These are phyloP conservation scores for Aegilops speltoides DNA, from an alignment of 176 grass and related monocot species.

Conservation along the genomic window DNA sequence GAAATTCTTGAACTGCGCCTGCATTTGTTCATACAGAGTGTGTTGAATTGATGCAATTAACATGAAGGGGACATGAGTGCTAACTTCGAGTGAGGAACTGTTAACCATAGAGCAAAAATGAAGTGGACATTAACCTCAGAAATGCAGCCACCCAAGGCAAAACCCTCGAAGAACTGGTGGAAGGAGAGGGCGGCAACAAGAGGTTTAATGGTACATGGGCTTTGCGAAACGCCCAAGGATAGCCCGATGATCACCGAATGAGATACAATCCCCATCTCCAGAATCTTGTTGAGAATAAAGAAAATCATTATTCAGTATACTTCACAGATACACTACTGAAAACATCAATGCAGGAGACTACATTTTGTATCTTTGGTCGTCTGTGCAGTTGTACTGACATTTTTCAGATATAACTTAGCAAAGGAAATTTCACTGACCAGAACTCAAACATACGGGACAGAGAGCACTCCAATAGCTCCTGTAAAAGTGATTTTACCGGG, in stretches of 20 bases:
- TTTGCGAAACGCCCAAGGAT: constrained; percentile 75
- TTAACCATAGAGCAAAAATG: background rate
- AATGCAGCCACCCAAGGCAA: constrained; percentile 85
- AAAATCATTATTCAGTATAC: background rate
- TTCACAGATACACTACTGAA: no score
- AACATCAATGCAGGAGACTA: no score
- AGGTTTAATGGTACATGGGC: constrained; percentile 70
- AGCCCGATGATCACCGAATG: constrained; percentile 87
- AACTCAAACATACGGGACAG: background rate
- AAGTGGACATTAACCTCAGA: constrained; percentile 48
- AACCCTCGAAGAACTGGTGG: constrained; percentile 93
- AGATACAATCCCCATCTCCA: constrained; percentile 86
- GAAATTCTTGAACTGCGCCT: constrained; percentile 67
- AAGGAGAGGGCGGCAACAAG: constrained; percentile 74
- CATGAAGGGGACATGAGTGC: background rate
- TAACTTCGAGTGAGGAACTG: background rate
- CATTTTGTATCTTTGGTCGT: no score
- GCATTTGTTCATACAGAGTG: constrained; percentile 3
- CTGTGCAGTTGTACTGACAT: background rate
- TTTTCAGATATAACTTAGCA: background rate
- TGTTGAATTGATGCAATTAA: background rate
- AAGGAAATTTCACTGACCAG: background rate
- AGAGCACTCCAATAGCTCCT: no score
- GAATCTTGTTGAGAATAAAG: constrained; percentile 44
- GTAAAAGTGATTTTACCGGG: no score